A percentile compares a stretch with the other conserved stretches of the same genome.
These are phyloP conservation scores for Sedum album DNA, from an alignment of 164 flowering plant species.

Conservation along the genomic window DNA sequence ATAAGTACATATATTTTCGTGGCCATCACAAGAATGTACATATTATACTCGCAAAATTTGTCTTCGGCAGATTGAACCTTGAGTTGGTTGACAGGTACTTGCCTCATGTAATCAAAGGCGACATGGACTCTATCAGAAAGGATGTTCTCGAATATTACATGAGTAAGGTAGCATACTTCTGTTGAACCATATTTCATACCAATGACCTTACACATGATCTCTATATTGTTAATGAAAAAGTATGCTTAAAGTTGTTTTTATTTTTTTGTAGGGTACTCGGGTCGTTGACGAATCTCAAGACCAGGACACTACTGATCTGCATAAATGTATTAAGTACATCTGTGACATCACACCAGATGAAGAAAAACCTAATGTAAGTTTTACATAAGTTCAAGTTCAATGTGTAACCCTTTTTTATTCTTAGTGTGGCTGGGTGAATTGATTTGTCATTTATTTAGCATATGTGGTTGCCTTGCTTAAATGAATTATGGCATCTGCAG, in stretches of 20 bases:
- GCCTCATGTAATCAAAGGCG: slow-evolving; percentile 89
- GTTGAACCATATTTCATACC: background rate
- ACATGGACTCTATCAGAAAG: slow-evolving; percentile 79
- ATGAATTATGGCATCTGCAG: background rate
- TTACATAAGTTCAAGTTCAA: no score
- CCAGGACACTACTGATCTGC: slow-evolving; percentile 91
- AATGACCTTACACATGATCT: background rate
- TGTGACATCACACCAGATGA: slow-evolving; percentile 25
- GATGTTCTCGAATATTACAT: slow-evolving; percentile 69
- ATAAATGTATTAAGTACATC: slow-evolving; percentile 62
- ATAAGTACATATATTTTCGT: background rate
- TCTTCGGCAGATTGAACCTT: background rate
- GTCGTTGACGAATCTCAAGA: slow-evolving; percentile 63
- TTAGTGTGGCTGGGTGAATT: background rate
- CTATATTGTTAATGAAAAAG: background rate
- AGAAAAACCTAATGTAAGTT: slow-evolving; percentile 59
- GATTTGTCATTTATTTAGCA: background rate
- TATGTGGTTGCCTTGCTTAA: background rate
- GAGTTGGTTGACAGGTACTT: slow-evolving; percentile 41
- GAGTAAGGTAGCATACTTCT: slow-evolving; percentile 32
- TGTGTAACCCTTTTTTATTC: no score
- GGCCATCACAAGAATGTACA: background rate
- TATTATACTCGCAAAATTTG: background rate
- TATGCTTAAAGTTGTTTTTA: slow-evolving; percentile 1
- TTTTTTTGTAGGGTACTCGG: slow-evolving; percentile 63